Base-by-base conservation (phyloP, 768 basidiomycete species). In the Termitomyces eurrhizus region DNA sequence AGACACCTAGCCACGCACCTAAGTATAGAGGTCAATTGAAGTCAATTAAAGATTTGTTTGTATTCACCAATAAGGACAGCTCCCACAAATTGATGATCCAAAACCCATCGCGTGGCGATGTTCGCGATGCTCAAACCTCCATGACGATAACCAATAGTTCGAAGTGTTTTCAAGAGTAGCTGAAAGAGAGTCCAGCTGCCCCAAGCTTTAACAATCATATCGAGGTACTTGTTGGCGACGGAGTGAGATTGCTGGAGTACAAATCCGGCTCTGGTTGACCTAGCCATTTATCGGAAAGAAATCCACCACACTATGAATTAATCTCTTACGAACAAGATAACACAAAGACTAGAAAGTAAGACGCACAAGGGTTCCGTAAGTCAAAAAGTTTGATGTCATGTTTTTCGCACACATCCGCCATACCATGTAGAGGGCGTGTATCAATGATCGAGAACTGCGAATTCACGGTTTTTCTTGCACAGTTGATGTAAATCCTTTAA, bases 141-240 rank as follows among this genome's bases (percentile, higher is more conserved):
- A 70, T 91, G 86, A 26, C 81, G 82, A 75, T 88, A 81, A 4
- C 84, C 91, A 58, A 93, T 81, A n/a, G 64, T 67, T 24, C 84
- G 81, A 36, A 93, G 78, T 44, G 82, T 79, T 24, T 68, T 57
- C 45, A 93, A 74, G 0, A 93, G 80, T 0, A 73, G 66, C 67
- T 92, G 92, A 72, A 93, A 92, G 33, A 92, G 80, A 8, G 75
- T 65, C 91, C 91, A 93, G 52, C 72, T 78, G 2, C 91, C 92
- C 91, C 92, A 93, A 0, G 82, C 88, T 64, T 82, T 84, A 52
- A 88, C 67, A 62, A 93, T 93, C 78, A 91, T 85, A 66, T 93
- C 91, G 51, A 92, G 84, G 70, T 93, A 93, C 92, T 93, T 35
- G 60, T 79, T 69, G 92, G 90, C 1, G 92, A 93, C 5, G 92